A percentile compares a stretch with the other conserved stretches of the same genome.
Conservation (phyloP, 2,329 filamentous ascomycete genomes). For the Waltergamsia citrina region DNA sequence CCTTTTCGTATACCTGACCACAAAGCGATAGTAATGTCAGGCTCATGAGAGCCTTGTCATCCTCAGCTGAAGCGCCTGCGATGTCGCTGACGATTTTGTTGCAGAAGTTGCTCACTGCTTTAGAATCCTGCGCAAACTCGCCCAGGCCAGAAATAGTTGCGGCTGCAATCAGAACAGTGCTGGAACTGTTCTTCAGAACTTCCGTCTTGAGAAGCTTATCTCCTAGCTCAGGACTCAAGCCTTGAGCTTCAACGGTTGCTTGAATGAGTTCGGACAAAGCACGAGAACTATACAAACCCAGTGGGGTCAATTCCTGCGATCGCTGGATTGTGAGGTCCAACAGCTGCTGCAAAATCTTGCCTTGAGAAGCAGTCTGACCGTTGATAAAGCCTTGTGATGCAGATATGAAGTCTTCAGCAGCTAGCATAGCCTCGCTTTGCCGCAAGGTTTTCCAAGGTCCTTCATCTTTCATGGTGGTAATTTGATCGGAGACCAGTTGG, state of each 20-base stretch:
- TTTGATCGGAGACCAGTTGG: constrained; percentile 44
- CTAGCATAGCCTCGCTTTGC: constrained; percentile 20
- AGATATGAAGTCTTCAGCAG: constrained; percentile 33
- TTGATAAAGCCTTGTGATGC: constrained; percentile 27
- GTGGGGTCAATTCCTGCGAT: constrained; percentile 28
- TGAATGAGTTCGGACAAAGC: constrained; percentile 41
- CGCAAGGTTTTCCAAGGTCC: constrained; percentile 36
- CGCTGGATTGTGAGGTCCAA: constrained; percentile 29
- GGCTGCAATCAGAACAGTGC: constrained; percentile 36
- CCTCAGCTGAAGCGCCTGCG: constrained; percentile 33
- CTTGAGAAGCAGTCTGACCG: constrained; percentile 24
- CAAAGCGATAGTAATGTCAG: constrained; percentile 46
- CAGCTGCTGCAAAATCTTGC: constrained; percentile 30
- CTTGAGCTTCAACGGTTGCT: constrained; percentile 34
- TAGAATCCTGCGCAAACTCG: constrained; percentile 37
- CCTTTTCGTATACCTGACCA: constrained; percentile 39
- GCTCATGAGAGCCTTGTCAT: constrained; percentile 33
- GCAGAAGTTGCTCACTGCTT: constrained; percentile 40
- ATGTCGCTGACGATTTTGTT: constrained; percentile 53
- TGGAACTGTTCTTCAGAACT: constrained; percentile 34
- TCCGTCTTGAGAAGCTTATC: constrained; percentile 34
- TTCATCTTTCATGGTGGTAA: constrained; percentile 31
- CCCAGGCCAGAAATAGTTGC: constrained; percentile 44
- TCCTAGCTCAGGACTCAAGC: constrained; percentile 33
- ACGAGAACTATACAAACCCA: constrained; percentile 42